Evolutionary conservation across 768 basidiomycete genomes (phyloP), one percentile per base, ranked within the genome.

Genomic region (Boletus pseudopeckii): DNA sequence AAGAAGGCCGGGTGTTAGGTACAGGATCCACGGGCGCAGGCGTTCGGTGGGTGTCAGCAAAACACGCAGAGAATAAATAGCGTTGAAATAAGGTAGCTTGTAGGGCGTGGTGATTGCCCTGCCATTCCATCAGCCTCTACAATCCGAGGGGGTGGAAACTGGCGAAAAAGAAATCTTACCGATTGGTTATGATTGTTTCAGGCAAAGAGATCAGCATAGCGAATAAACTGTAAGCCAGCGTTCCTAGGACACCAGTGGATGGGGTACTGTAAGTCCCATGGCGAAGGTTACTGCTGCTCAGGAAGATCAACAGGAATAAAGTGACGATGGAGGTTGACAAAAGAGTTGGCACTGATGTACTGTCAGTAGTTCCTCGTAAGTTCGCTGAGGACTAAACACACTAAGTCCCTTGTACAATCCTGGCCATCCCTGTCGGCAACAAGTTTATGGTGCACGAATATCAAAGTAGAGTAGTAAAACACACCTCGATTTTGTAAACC

Each of bases 41-140:
- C 84, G 82, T 67, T 93, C 91, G 7, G 90, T 91, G 6, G 89
- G 86, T 1, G 91, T 93, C 51, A 93, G 75, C 33, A 93, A 75
- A 54, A 85, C 69, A 20, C 87, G 86, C 15, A 92, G 69, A 18
- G 86, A 80, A 55, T 79, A 75, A 51, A 79, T 63, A 2, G 78
- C 73, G 33, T 78, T 73, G 62, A 86, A 77, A 63, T 80, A 90
- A 3, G 85, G 79, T 33, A 94, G 74, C 64, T 79, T 84, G 69
- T 88, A 82, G 0, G 91, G 91, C 1, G 92, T 93, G 1, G 88
- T 91, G 57, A 93, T 87, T 2, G 92, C 80, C 39, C 91, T 93
- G 58, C 20, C 48, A 45, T 53, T 24, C 43, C 15, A 45, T 52
- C 18, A 55, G 47, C 49, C 9, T 32, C 26, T 40, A 39, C 53